phyloP scores from a whole-genome alignment of 1,284 basidiomycete genomes.

The Bjerkandera adusta region DNA sequence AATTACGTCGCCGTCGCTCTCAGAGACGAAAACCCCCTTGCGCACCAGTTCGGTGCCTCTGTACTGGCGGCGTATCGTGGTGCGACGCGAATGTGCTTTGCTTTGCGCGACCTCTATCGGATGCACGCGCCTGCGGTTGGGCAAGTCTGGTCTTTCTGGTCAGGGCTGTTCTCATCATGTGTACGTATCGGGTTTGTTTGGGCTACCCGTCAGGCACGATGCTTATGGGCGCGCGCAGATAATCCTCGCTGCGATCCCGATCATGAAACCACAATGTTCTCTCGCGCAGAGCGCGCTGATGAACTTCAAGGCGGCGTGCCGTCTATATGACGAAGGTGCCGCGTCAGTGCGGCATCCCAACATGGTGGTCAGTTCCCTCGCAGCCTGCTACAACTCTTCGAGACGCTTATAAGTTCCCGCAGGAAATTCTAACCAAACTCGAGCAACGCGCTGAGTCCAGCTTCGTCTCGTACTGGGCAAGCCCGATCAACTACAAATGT shows the following conservation, averaged over 20 bases:
- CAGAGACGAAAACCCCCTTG: conserved; percentile 38
- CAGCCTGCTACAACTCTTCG: not conserved
- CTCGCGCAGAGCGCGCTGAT: conserved; percentile 38
- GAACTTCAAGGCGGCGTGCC: conserved; percentile 36
- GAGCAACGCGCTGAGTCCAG: conserved; percentile 10
- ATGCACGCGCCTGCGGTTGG: conserved; percentile 35
- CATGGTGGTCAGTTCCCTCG: conserved; percentile 34
- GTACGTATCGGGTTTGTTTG: conserved; percentile 21
- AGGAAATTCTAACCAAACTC: conserved; percentile 12
- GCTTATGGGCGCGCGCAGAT: conserved; percentile 31
- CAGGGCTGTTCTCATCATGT: conserved; percentile 46
- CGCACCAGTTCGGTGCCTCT: conserved; percentile 45
- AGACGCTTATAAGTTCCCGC: not conserved
- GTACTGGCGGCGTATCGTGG: conserved; percentile 45
- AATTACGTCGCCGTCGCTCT: conserved; percentile 50
- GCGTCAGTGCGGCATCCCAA: conserved; percentile 35
- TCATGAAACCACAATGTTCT: conserved; percentile 43
- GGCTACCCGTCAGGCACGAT: not conserved
- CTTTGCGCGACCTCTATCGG: conserved; percentile 37
- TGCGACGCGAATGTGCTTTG: conserved; percentile 40
- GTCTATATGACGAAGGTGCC: conserved; percentile 44
- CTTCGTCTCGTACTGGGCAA: conserved; percentile 4
- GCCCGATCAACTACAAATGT: conserved; percentile 1
- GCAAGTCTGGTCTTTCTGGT: conserved; percentile 52
- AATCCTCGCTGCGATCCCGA: conserved; percentile 44